Conservation (phyloP, 345 rosid genomes). For the Linum trigynum region DNA sequence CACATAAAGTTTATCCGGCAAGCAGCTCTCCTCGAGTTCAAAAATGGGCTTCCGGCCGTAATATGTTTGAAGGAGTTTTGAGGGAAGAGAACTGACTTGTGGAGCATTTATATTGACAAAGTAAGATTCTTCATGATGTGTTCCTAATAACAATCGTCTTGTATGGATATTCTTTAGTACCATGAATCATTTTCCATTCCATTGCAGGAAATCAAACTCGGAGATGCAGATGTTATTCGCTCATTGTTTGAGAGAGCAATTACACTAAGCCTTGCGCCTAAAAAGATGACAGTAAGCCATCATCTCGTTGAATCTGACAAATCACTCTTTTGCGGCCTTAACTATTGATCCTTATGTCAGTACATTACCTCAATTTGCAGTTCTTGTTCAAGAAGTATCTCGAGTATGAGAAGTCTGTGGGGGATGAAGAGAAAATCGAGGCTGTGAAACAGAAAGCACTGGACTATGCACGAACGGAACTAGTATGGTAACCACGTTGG, state of each 20-base stretch:
- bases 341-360: not conserved
- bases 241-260: constrained; percentile 79
- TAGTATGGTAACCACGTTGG: constrained; percentile 21
- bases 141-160: too few relatives aligned
- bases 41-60: constrained; percentile 80
- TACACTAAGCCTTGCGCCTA: constrained; percentile 73
- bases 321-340: not conserved
- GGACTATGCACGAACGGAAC: constrained; percentile 61
- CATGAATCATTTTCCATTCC: not conserved
- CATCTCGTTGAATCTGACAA: too few relatives aligned
- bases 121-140: constrained; percentile 26
- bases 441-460: constrained; percentile 73
- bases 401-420: constrained; percentile 52
- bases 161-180: not conserved
- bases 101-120: constrained; percentile 95
- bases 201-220: constrained; percentile 79
- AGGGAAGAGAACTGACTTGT: constrained; percentile 85
- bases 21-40: constrained; percentile 79
- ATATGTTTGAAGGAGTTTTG: constrained; percentile 77
- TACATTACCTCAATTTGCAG: constrained; percentile 29
- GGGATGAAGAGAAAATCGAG: constrained; percentile 52
- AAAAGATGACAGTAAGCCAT: constrained; percentile 65
- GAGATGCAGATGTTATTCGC: constrained; percentile 58
- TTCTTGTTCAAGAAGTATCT: constrained; percentile 88
- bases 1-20: constrained; percentile 83